Evolutionary conservation across 139 green algal species (phyloP).

Genomic region (Pseudopediastrum boryanum): DNA sequence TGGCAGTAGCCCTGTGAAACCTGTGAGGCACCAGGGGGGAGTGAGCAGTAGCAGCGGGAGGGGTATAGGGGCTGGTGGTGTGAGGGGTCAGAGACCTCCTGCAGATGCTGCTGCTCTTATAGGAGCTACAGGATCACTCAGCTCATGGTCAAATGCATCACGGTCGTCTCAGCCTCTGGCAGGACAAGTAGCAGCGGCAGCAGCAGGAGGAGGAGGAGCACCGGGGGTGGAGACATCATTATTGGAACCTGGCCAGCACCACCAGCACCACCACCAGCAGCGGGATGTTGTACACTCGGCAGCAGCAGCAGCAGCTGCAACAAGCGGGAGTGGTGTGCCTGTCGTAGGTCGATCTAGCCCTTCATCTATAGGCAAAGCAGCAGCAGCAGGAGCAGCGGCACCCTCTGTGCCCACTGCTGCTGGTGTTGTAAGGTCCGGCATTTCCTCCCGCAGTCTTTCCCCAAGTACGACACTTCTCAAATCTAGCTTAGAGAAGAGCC

Average conservation of each 20-base stretch:
- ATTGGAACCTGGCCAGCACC: no score
- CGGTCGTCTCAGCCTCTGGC: no score
- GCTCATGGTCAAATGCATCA: no score
- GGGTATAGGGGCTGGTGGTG: not conserved
- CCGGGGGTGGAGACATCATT: no score
- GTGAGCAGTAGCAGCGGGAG: not conserved
- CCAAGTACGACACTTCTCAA: no score
- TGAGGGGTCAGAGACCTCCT: not conserved
- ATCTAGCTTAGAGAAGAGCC: no score
- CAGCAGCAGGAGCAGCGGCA: constrained; percentile 1
- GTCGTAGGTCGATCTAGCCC: no score
- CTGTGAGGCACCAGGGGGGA: no score
- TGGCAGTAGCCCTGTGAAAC: no score
- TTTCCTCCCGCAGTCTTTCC: no score
- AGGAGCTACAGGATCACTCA: not conserved
- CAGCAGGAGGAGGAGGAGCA: no score
- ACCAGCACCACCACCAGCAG: not conserved
- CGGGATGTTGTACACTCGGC: not conserved
- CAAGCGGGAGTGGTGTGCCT: not conserved
- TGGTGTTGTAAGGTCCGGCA: not conserved
- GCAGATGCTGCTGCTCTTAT: not conserved
- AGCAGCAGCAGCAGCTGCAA: not conserved
- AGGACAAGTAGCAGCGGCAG: constrained; percentile 2
- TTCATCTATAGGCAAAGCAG: no score
- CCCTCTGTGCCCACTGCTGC: not conserved